Conservation (phyloP, 2,329 filamentous ascomycete genomes). For the Hirsutella rhossiliensis region DNA sequence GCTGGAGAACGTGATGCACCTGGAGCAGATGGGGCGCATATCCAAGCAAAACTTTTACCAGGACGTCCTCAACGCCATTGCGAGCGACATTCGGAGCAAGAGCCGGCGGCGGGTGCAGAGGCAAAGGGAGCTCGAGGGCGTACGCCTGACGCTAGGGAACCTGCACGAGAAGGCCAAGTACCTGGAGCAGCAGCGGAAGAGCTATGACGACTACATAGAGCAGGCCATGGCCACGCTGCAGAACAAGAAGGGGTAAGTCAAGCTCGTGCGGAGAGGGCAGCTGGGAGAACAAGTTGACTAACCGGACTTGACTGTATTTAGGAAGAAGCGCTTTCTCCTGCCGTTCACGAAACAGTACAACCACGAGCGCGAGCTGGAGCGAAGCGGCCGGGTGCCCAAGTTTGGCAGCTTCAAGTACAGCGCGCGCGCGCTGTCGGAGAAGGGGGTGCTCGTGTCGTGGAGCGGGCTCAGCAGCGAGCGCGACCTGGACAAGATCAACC, state of each 20-base stretch:
- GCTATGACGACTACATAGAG: constrained; percentile 98
- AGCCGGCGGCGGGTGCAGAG: constrained; percentile 85
- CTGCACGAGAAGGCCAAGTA: constrained; percentile 81
- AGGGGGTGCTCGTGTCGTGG: constrained; percentile 91
- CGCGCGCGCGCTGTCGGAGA: constrained; percentile 76
- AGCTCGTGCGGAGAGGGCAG: background rate
- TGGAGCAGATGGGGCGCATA: constrained; percentile 81
- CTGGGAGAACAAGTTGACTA: background rate
- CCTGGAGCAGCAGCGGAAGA: constrained; percentile 89
- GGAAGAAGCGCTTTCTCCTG: constrained; percentile 84
- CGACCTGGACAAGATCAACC: constrained; percentile 84
- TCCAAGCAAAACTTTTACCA: constrained; percentile 89
- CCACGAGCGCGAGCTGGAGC: constrained; percentile 90
- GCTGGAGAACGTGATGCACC: constrained; percentile 81
- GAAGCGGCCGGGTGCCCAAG: constrained; percentile 84
- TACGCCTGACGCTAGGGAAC: constrained; percentile 61
- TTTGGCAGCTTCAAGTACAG: constrained; percentile 98
- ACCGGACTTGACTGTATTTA: constrained; percentile 15
- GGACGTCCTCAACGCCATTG: constrained; percentile 94
- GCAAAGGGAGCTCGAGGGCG: constrained; percentile 79
- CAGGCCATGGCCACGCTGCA: constrained; percentile 95
- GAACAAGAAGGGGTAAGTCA: constrained; percentile 77
- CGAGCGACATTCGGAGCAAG: constrained; percentile 93
- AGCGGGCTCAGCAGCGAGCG: constrained; percentile 62
- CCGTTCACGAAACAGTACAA: constrained; percentile 99